These are phyloP conservation scores for Musa itinerans DNA, from an alignment of 176 grass and related monocot genomes.

Conservation along the genomic window DNA sequence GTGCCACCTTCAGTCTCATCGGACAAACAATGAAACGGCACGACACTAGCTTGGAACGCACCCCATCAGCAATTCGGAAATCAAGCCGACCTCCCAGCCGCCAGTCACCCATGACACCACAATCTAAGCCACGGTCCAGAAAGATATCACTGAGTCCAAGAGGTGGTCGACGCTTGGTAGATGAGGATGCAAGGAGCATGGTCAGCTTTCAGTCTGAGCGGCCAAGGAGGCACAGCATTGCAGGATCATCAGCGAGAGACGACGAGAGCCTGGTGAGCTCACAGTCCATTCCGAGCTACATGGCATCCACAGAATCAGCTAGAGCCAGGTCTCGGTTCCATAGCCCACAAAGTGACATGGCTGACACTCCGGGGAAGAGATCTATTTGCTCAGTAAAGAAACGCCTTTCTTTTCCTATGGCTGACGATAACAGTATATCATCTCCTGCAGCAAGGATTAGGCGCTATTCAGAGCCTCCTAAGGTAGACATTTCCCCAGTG, in stretches of 20 bases:
- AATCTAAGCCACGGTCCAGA: constrained; percentile 51
- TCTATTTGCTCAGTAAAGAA: constrained; percentile 48
- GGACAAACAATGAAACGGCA: constrained; percentile 10
- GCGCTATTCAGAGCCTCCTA: constrained; percentile 54
- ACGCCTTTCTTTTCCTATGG: constrained; percentile 62
- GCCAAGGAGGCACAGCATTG: constrained; percentile 55
- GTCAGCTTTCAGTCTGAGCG: constrained; percentile 65
- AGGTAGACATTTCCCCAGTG: constrained; percentile 47
- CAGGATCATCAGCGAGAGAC: constrained; percentile 55
- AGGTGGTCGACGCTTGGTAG: constrained; percentile 37
- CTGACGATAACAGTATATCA: constrained; percentile 24
- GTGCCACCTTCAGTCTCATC: neutral
- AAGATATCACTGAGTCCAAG: constrained; percentile 56
- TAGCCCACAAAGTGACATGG: constrained; percentile 36
- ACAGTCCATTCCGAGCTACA: constrained; percentile 63
- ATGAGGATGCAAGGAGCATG: constrained; percentile 77
- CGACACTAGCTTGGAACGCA: constrained; percentile 27
- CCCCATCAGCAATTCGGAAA: constrained; percentile 39
- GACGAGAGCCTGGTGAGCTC: constrained; percentile 63
- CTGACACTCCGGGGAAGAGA: constrained; percentile 47
- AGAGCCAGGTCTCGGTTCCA: constrained; percentile 55
- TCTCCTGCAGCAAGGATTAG: constrained; percentile 19
- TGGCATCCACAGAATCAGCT: constrained; percentile 82
- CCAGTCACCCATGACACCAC: constrained; percentile 58
- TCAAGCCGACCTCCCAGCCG: constrained; percentile 49